These are phyloP conservation scores for Chlorella sp. DNA, from an alignment of 139 green algal species.

Conservation along the genomic window DNA sequence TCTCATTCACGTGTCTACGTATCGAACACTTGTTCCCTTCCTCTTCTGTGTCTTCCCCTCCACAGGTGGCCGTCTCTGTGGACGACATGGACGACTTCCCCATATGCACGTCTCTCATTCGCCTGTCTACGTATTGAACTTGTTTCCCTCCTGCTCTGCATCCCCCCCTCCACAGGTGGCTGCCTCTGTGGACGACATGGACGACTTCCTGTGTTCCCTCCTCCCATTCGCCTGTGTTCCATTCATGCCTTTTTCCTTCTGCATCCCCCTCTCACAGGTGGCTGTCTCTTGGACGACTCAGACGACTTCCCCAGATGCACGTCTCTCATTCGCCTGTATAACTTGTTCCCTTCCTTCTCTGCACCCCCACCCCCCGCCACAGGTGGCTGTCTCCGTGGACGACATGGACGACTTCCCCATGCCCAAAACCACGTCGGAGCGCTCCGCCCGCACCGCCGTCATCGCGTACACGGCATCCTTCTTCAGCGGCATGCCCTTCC, in stretches of 20 bases:
- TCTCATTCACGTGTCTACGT: too few relatives aligned
- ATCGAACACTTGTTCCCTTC: too few relatives aligned
- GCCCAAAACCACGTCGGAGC: conserved; percentile 2
- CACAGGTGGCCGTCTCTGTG: conserved; percentile 35
- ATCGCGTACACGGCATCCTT: conserved; percentile 73
- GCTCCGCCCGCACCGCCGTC: conserved; percentile 54
- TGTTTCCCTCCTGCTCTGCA: not conserved
- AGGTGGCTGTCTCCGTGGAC: conserved; percentile 37
- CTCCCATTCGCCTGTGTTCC: too few relatives aligned
- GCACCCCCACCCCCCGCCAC: not conserved
- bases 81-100: conserved; percentile 21
- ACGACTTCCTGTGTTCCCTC: too few relatives aligned
- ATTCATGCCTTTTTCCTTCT: too few relatives aligned
- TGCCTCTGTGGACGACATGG: too few relatives aligned
- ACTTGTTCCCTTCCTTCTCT: not conserved
- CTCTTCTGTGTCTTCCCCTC: too few relatives aligned
- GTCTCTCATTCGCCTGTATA: too few relatives aligned
- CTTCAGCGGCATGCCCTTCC: conserved; percentile 66
- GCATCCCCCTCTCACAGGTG: too few relatives aligned
- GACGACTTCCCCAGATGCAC: too few relatives aligned
- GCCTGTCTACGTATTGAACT: too few relatives aligned
- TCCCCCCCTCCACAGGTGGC: conserved; percentile 6
- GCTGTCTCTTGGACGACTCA: too few relatives aligned
- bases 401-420: conserved; percentile 15
- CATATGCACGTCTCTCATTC: conserved; percentile 10